Conservation (phyloP, 768 basidiomycete genomes). For the Russula abietina region DNA sequence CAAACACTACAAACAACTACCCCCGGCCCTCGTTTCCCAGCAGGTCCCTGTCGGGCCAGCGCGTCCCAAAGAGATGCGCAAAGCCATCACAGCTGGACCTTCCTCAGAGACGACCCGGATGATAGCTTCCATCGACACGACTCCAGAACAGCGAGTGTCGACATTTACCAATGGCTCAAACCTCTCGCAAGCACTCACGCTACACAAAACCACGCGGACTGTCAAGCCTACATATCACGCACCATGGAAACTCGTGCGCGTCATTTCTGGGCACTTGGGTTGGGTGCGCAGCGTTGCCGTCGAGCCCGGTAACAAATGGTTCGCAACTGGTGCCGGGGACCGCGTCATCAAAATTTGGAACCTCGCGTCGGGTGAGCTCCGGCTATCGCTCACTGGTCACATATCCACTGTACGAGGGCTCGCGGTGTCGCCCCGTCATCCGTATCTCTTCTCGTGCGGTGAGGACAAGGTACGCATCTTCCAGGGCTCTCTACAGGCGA, state of each 20-base stretch:
- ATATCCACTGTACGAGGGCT: slow-evolving; percentile 95
- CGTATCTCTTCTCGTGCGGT: slow-evolving; percentile 94
- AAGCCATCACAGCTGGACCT: slow-evolving; percentile 66
- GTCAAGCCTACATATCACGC: slow-evolving; percentile 96
- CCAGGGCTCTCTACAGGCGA: not conserved
- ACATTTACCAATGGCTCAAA: slow-evolving; percentile 58
- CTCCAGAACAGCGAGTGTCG: slow-evolving; percentile 59
- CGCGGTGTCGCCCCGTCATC: slow-evolving; percentile 88
- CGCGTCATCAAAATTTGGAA: slow-evolving; percentile 99
- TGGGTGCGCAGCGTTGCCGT: slow-evolving; percentile 97
- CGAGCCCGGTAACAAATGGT: slow-evolving; percentile 98
- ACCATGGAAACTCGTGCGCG: slow-evolving; percentile 92
- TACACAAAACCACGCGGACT: slow-evolving; percentile 90
- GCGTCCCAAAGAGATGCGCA: slow-evolving; percentile 56
- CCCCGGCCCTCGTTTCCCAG: slow-evolving; percentile 71
- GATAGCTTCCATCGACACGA: slow-evolving; percentile 71
- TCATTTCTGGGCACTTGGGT: slow-evolving; percentile 95
- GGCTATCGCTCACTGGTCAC: slow-evolving; percentile 94
- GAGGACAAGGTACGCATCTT: slow-evolving; percentile 80
- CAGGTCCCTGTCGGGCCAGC: slow-evolving; percentile 78
- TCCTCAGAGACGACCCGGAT: slow-evolving; percentile 49
- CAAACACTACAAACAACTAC: slow-evolving; percentile 76
- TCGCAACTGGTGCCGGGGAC: slow-evolving; percentile 96
- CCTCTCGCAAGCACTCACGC: slow-evolving; percentile 83
- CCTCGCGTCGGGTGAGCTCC: slow-evolving; percentile 92